Evolutionary conservation across 164 flowering plant genomes (phyloP), one percentile per base, ranked within the genome.

Genomic region (Taxillus chinensis): DNA sequence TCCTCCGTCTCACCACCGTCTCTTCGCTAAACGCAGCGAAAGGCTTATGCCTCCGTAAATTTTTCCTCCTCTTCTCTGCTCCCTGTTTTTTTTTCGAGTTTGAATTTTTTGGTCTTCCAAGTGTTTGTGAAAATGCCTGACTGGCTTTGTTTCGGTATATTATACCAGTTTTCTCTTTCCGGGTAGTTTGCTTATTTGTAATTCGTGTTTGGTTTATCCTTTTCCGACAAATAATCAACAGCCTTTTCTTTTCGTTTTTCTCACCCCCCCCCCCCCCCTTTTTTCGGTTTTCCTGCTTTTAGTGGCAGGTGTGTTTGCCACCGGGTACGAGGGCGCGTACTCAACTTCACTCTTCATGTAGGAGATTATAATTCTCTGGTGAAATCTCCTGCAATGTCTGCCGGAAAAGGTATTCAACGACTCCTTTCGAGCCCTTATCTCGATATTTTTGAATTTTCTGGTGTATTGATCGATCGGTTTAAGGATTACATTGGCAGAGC

Each of bases 291-390:
- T 13, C 67, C n/a, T 8, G 60, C 58, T 40, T 41, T n/a, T 16
- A 62, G 60, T 55, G 45, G 65, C 78, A 83, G 87, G 79, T 70
- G 52, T 58, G n/a, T 66, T 13, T 70, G 65, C 49, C 71, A 62
- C 62, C 72, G 64, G 41, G 59, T 53, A 17, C 59, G 57, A 42
- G 71, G 59, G 40, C 69, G 61, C 61, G 67, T 65, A 41, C 70
- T 56, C 64, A 80, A 63, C 67, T 66, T 67, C 62, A 63, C 73
- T 48, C 65, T 69, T 48, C 68, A 66, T 51, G 9, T 57, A 4
- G 74, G 71, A 45, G 51, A 42, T 57, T 59, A 3, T 45, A 66
- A 57, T 64, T 72, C 68, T 67, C 46, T 50, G 46, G 38, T 62
- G 53, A 75, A 57, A 62, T 71, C 76, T 39, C 61, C 80, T 41